Evolutionary conservation across 441 rosid genomes (phyloP).

Genomic region (Metrosideros polymorpha): DNA sequence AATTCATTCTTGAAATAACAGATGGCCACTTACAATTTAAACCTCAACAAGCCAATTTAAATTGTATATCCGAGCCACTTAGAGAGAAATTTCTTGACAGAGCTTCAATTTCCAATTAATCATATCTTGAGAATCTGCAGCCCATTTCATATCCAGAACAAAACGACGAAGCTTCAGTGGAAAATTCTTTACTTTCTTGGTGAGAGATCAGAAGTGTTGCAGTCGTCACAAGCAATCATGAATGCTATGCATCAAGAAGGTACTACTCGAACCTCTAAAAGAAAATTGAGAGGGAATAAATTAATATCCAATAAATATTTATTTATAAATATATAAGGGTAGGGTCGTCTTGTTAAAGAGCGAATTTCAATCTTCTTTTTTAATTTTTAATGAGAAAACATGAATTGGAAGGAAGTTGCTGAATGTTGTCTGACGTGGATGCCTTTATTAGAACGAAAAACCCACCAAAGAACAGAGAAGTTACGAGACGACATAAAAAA

Average conservation of each 20-base stretch:
- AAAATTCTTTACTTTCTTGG: background rate
- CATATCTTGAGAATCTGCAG: background rate
- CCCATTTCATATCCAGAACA: background rate
- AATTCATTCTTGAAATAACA: background rate
- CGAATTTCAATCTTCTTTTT: too few species aligned
- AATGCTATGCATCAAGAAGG: background rate
- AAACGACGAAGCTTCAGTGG: background rate
- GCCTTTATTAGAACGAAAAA: too few species aligned
- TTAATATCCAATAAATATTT: too few species aligned
- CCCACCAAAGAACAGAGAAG: too few species aligned
- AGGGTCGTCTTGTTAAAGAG: too few species aligned
- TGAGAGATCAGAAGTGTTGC: background rate
- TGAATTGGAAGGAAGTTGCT: too few species aligned
- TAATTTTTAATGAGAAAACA: too few species aligned
- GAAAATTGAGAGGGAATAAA: too few species aligned
- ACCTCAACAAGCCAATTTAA: background rate
- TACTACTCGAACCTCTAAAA: too few species aligned
- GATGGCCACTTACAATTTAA: background rate
- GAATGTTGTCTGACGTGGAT: too few species aligned
- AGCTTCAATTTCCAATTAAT: background rate
- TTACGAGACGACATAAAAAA: too few species aligned
- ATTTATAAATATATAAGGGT: too few species aligned
- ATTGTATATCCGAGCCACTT: background rate
- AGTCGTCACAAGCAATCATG: background rate
- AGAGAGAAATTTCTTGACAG: background rate